phyloP scores from a whole-genome alignment of 106 monocot genomes.

The Acorus calamus region DNA sequence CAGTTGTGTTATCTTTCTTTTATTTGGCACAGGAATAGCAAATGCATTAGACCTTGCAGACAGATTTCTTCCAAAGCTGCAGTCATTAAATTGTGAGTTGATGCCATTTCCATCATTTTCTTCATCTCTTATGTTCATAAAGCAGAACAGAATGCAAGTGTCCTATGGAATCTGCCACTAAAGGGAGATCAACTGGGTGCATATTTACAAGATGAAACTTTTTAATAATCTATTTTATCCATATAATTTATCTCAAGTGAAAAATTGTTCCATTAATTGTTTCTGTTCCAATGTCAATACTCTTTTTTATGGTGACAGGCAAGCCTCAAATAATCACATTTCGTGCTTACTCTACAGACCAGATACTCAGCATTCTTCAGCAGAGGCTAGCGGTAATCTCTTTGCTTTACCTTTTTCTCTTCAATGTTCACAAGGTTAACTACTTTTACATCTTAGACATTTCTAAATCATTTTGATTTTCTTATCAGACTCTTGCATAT shows the following conservation, averaged over 20 bases:
- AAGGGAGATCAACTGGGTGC: too few relatives aligned
- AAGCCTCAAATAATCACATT: constrained; percentile 69
- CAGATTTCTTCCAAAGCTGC: constrained; percentile 90
- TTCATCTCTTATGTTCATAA: too few relatives aligned
- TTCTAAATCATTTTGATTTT: not conserved
- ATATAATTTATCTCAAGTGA: not conserved
- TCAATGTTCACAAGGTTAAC: not conserved
- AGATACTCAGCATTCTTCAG: constrained; percentile 73
- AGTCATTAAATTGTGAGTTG: constrained; percentile 84
- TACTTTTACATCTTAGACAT: not conserved
- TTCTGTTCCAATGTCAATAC: not conserved
- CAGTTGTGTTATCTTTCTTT: constrained; percentile 3
- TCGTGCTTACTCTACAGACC: constrained; percentile 78
- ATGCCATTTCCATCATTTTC: too few relatives aligned
- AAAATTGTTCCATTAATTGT: not conserved
- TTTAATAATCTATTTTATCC: not conserved
- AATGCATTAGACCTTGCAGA: constrained; percentile 92
- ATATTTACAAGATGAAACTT: too few relatives aligned
- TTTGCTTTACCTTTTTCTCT: not conserved
- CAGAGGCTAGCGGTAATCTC: constrained; percentile 71
- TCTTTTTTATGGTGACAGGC: constrained; percentile 32
- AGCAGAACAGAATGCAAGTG: too few relatives aligned
- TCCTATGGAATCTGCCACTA: too few relatives aligned
- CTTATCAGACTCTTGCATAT: constrained; percentile 55
- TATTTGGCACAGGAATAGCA: constrained; percentile 59